These are phyloP conservation scores for Phytopythium ostracodes DNA, from an alignment of 352 stramenopile species.

Conservation along the genomic window DNA sequence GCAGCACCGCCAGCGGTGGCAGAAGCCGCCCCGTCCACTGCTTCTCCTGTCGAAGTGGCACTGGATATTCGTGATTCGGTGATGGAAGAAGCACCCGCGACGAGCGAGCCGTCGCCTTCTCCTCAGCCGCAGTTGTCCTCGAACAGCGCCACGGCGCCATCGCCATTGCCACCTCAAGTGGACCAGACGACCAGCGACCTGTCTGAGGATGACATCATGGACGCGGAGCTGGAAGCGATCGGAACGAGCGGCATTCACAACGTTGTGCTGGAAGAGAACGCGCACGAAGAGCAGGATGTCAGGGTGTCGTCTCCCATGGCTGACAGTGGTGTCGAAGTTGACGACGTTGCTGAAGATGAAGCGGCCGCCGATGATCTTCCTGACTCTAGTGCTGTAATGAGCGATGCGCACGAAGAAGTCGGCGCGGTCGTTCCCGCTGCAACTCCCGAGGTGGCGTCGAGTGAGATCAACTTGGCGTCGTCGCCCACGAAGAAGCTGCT, in stretches of 20 bases:
- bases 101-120: background rate
- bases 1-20: slow-evolving; percentile 9
- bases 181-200: background rate
- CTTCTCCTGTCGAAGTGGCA: slow-evolving; percentile 16
- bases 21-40: slow-evolving; percentile 1
- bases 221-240: slow-evolving; percentile 9
- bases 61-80: slow-evolving; percentile 38
- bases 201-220: slow-evolving; percentile 2
- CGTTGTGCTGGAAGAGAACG: background rate
- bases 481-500: slow-evolving; percentile 28
- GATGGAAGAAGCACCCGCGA: background rate
- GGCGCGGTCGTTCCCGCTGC: background rate
- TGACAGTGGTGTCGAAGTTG: background rate
- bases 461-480: slow-evolving; percentile 19
- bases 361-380: background rate
- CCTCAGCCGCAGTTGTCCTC: slow-evolving; percentile 1
- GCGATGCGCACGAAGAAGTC: background rate
- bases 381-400: background rate
- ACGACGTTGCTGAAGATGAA: background rate
- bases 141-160: background rate
- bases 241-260: slow-evolving; percentile 6
- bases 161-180: background rate
- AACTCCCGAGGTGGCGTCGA: background rate
- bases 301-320: background rate
- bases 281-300: background rate